These are phyloP conservation scores for Globisporangium nodosum DNA, from an alignment of 352 stramenopile genomes.

Conservation along the genomic window DNA sequence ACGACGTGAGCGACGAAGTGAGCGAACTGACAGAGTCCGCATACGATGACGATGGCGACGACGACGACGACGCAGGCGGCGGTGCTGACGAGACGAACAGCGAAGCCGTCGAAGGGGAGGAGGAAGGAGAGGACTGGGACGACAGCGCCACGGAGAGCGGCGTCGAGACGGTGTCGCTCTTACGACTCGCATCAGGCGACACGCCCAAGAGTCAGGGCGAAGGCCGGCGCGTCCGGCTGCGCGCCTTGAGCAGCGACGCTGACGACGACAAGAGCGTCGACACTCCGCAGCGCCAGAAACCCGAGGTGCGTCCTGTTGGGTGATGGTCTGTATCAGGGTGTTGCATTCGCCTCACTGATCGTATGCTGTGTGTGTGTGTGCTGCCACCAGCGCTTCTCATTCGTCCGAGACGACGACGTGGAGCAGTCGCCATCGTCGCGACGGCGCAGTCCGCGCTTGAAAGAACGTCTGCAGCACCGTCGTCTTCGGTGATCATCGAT, in stretches of 20 bases:
- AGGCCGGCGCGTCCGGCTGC: neutral
- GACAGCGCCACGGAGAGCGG: slow-evolving; percentile 14
- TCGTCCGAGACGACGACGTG: slow-evolving; percentile 9
- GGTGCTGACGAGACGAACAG: slow-evolving; percentile 12
- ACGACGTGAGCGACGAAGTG: slow-evolving; percentile 6
- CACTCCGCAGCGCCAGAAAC: neutral
- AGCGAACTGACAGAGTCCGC: slow-evolving; percentile 4
- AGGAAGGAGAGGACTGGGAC: slow-evolving; percentile 10
- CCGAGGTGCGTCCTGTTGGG: neutral
- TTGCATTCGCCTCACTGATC: neutral
- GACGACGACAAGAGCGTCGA: neutral
- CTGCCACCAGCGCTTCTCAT: slow-evolving; percentile 4
- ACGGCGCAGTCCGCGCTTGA: slow-evolving; percentile 10
- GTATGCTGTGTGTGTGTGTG: neutral
- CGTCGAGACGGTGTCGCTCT: slow-evolving; percentile 15
- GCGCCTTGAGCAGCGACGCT: slow-evolving; percentile 3
- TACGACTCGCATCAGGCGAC: slow-evolving; percentile 4
- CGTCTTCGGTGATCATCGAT: neutral
- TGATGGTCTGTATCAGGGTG: neutral
- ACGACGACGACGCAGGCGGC: slow-evolving; percentile 1
- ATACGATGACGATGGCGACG: slow-evolving; percentile 5
- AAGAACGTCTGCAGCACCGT: neutral
- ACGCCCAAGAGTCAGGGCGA: neutral
- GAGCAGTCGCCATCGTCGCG: slow-evolving; percentile 3
- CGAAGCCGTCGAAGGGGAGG: slow-evolving; percentile 1